Base-by-base conservation (phyloP, 805 yeast genomes). In the Yamadazyma ubonensis region DNA sequence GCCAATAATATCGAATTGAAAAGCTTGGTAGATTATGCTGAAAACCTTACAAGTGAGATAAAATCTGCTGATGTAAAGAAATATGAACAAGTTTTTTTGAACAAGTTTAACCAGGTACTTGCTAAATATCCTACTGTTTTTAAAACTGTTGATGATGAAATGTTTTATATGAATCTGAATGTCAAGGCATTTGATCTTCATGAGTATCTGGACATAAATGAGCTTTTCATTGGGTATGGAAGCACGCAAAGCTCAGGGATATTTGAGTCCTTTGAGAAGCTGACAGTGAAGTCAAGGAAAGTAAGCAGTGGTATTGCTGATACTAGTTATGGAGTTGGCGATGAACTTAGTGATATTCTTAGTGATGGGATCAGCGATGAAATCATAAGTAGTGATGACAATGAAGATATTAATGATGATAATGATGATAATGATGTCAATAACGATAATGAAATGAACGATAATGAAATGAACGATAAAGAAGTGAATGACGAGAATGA, bases 11-110 rank as follows among this genome's bases (percentile, higher is more conserved):
- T 38, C 7, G 58, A 58, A n/a, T 42, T 64, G 25, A 43, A 57
- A 20, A 63, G 58, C 17, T 52, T 67, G 15, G 42, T 68, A 14
- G 39, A 51, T 3, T 66, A 65, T 44, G 61, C 56, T 2, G 50
- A 55, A 6, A 53, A 53, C 22, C 41, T 65, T 17, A 57, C 52
- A 23, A 45, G 50, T 5, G 25, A 25, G 4, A 38, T 45, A 1
- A 29, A 45, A 25, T 28, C 35, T 15, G 17, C n/a, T 5, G 23
- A 33, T 29, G 6, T 44, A 6, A 22, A 21, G 15, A 10, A 11
- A 2, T 47, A 47, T 25, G 30, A 33, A 9, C n/a, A 21, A 5
- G 20, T 14, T 16, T 26, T 44, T 14, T 30, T 44, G 6, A 27
- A 32, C 7, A 43, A 39, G n/a, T 35, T 42, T 10, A 47, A 47